Conservation (phyloP, 129 eudicot species). For the Tagetes patula region DNA sequence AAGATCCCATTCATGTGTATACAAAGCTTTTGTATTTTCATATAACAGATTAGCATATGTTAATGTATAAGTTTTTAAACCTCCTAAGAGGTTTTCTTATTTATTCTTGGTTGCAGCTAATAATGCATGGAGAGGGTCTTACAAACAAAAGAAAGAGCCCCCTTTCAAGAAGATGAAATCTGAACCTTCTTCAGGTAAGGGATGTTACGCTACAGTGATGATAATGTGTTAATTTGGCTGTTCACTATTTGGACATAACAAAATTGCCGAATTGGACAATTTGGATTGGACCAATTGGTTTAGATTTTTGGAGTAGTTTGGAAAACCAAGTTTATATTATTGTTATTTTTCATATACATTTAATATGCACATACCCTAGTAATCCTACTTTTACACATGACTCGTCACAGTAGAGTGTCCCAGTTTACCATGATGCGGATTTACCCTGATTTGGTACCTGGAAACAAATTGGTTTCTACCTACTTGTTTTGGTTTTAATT, state of each 20-base stretch:
- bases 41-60: not conserved
- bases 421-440: not conserved
- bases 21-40: not conserved
- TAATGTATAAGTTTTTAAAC: not conserved
- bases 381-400: not conserved
- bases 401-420: not conserved
- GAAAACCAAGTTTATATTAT: not conserved
- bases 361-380: not conserved
- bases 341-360: not conserved
- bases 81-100: not conserved
- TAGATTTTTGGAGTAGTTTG: not conserved
- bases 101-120: constrained; percentile 48
- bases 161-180: constrained; percentile 71
- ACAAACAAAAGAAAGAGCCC: constrained; percentile 80
- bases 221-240: constrained; percentile 3
- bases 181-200: constrained; percentile 73
- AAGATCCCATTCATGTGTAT: not conserved
- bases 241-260: not conserved
- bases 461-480: not conserved
- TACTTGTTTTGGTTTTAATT: not conserved
- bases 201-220: constrained; percentile 9
- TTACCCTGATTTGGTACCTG: not conserved
- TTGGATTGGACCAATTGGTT: not conserved
- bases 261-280: not conserved
- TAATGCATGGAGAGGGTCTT: constrained; percentile 65